Evolutionary conservation across 306 rosid genomes (phyloP), one percentile per base, ranked within the genome.

Genomic region (Argentina anserina): DNA sequence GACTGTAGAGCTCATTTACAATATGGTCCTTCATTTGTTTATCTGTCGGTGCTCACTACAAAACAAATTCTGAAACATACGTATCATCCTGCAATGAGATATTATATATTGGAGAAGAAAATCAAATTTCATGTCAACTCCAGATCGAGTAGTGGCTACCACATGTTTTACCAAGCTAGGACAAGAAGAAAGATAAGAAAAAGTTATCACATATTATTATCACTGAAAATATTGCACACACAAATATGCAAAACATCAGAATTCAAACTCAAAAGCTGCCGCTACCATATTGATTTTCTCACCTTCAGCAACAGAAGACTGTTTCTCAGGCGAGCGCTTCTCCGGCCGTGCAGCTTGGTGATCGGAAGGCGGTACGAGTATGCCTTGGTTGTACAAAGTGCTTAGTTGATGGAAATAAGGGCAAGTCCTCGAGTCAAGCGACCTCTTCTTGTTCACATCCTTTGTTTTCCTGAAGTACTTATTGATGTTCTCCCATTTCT

Each of bases 401-500:
- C 71, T 84, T 4, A 93, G 62, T 33, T 86, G 96, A 74, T 89
- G 88, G 68, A 90, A 93, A 80, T 93, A 93, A 31, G 98, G 98
- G 73, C 98, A 93, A 4, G 98, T 93, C 80, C 97, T 89, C 5
- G 97, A 90, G 18, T 90, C 91, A 43, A 86, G 29, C 1, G 97
- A 84, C 86, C 98, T 90, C 75, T 89, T 93, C 85, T 84, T 93
- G 60, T 81, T 81, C 15, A 67, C 80, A 70, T 90, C 84, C 66
- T 87, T 93, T 2, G 98, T 93, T 74, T 93, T 93, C 40, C 96
- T 90, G 52, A 89, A 90, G 82, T 93, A 93, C 79, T 93, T 93
- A 70, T 90, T 93, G 49, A 93, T 90, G 80, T 93, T 93, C 79
- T 93, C 98, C 98, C 97, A 93, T 47, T 93, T 93, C 70, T 93